Base-by-base conservation (phyloP, 768 basidiomycete genomes). In the Suillus decipiens region DNA sequence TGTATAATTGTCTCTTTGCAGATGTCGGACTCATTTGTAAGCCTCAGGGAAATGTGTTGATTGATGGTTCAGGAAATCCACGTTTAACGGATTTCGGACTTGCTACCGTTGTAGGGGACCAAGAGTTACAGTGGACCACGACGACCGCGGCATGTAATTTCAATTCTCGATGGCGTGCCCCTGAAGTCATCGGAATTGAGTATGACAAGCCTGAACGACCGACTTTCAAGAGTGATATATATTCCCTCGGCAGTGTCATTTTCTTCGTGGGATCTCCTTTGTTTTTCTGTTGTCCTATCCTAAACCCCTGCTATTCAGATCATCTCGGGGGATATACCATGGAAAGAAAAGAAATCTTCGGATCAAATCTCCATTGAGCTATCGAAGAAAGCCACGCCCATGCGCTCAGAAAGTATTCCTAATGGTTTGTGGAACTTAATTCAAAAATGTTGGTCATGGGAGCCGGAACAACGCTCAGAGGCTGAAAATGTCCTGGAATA, bases 31-130 rank as follows among this genome's bases (percentile, higher is more conserved):
- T 34, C 8, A 14, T 19, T 51, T 6, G 2, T 7, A 14, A n/a
- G 28, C 2, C 6, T 37, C 42, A 72, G 69, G 70, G 48, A 1
- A 69, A 72, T 2, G 60, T 71, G 0, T 57, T 71, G 6, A n/a
- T 71, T 0, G 64, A 66, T 3, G 24, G 22, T 8, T n/a, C 56
- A 15, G 64, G 75, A n/a, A 75, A 73, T 22, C 80, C 77, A 0
- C 73, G 75, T 12, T 66, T 84, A 7, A 74, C 77, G 34, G 82
- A 83, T 59, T 83, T 84, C 43, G 82, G 82, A 1, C 67, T 82
- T 6, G 80, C 80, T n/a, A 78, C 66, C 36, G 74, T 81, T 45
- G 69, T 77, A 17, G 70, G 69, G 19, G 76, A 79, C 3, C 68
- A 73, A 50, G 67, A 72, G 22, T 53, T 70, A 17, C 68, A 67